These are phyloP conservation scores for Colletotrichum sp. DNA, from an alignment of 2,329 filamentous ascomycete genomes.

Conservation along the genomic window DNA sequence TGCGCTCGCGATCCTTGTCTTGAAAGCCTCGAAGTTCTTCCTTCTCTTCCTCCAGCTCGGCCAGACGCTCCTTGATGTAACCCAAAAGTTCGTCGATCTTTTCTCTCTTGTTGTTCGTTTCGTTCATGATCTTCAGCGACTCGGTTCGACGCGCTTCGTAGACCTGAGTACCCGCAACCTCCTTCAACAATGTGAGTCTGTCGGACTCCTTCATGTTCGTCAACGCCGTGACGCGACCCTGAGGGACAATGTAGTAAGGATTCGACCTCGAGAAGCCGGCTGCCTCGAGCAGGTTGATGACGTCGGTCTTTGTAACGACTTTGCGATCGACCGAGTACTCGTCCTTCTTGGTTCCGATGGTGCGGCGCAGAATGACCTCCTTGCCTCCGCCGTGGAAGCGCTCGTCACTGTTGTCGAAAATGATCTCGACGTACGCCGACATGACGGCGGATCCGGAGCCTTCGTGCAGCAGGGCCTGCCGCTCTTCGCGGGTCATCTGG, in stretches of 20 bases:
- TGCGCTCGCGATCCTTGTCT: conserved; percentile 89
- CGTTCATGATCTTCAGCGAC: conserved; percentile 94
- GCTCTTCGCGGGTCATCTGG: conserved; percentile 93
- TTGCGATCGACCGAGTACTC: conserved; percentile 98
- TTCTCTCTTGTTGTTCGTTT: conserved; percentile 91
- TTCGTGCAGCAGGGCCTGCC: conserved; percentile 95
- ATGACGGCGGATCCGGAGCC: conserved; percentile 97
- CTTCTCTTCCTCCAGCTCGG: conserved; percentile 94
- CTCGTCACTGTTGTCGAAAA: conserved; percentile 97
- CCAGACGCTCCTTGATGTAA: conserved; percentile 89
- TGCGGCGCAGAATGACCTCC: conserved; percentile 88
- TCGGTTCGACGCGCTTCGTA: conserved; percentile 93
- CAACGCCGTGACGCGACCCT: conserved; percentile 92
- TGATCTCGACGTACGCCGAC: conserved; percentile 99
- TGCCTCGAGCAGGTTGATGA: conserved; percentile 93
- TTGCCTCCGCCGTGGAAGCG: conserved; percentile 93
- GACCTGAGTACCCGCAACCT: conserved; percentile 97
- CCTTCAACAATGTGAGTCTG: conserved; percentile 87
- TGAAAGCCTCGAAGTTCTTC: conserved; percentile 94
- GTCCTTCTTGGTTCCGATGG: conserved; percentile 97
- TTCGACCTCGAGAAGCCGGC: conserved; percentile 97
- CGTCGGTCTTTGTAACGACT: conserved; percentile 91
- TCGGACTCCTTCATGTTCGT: conserved; percentile 99
- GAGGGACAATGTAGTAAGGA: conserved; percentile 98
- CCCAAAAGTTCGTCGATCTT: conserved; percentile 94